Evolutionary conservation across 2,329 filamentous ascomycete genomes (phyloP).

Genomic region (Neofusicoccum laricinum): DNA sequence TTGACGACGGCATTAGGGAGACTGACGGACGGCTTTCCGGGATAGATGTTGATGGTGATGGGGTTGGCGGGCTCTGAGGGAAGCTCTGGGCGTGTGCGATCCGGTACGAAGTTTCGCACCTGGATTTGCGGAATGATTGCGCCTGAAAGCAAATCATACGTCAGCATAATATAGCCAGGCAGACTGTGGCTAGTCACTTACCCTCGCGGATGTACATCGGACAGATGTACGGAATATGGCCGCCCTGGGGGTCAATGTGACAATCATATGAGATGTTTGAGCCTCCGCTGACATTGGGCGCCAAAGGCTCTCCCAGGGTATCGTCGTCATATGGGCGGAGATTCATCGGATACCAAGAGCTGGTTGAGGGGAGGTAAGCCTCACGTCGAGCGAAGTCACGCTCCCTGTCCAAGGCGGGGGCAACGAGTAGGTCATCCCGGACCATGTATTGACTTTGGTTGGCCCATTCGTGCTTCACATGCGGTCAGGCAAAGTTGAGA

Average conservation of each 20-base stretch:
- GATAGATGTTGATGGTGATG: constrained; percentile 36
- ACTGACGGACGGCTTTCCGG: constrained; percentile 26
- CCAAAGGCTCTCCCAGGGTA: not conserved
- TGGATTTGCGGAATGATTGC: constrained; percentile 37
- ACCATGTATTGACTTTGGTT: constrained; percentile 33
- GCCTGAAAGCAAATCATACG: constrained; percentile 16
- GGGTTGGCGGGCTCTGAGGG: constrained; percentile 26
- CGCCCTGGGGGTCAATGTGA: constrained; percentile 26
- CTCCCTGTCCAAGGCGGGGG: constrained; percentile 25
- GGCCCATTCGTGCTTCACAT: constrained; percentile 16
- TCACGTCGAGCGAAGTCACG: constrained; percentile 19
- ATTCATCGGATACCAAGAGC: constrained; percentile 37
- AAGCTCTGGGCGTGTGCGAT: constrained; percentile 16
- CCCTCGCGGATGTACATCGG: constrained; percentile 38
- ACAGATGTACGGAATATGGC: constrained; percentile 29
- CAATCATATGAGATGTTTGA: constrained; percentile 29
- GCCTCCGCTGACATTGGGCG: constrained; percentile 24
- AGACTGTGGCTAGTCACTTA: not conserved
- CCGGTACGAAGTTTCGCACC: constrained; percentile 30
- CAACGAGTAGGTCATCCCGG: constrained; percentile 33
- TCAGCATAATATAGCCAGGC: no score
- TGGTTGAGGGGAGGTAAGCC: constrained; percentile 34
- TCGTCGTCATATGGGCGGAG: constrained; percentile 23
- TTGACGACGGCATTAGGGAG: not conserved
- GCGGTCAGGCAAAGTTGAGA: no score